A percentile compares a stretch with the other conserved stretches of the same genome.
Conservation (phyloP, 805 yeast species). For the Ogataea haglerorum region DNA sequence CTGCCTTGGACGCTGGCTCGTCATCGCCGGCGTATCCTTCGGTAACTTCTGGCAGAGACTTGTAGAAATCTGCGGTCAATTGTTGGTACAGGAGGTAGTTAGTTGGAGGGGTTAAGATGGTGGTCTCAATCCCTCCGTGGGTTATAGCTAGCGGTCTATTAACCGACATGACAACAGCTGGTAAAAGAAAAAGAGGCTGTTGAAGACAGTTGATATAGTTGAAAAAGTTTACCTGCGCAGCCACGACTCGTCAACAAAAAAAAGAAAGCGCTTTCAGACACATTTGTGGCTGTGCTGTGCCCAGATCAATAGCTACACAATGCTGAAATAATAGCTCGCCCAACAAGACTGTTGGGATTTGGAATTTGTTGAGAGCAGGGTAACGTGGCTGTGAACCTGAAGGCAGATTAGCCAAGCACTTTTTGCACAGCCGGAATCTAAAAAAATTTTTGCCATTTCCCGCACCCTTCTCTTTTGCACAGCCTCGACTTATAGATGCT, state of each 20-base stretch:
- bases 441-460: no score
- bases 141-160: conserved; percentile 76
- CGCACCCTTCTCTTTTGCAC: not conserved
- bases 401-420: not conserved
- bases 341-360: conserved; percentile 10
- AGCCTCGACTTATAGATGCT: not conserved
- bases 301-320: conserved; percentile 3
- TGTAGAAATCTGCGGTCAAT: conserved; percentile 79
- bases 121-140: conserved; percentile 87
- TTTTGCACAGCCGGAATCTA: not conserved
- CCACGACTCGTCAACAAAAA: conserved; percentile 15
- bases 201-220: not conserved
- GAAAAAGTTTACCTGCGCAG: conserved; percentile 4
- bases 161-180: conserved; percentile 23
- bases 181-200: conserved; percentile 3
- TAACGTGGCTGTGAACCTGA: not conserved
- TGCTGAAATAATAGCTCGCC: conserved; percentile 9
- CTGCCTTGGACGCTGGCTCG: conserved; percentile 85
- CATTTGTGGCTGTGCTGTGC: conserved; percentile 5
- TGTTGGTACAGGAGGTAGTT: conserved; percentile 79
- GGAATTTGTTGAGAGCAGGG: conserved; percentile 14
- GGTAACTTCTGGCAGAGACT: conserved; percentile 72
- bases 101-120: conserved; percentile 80
- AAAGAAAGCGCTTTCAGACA: conserved; percentile 7
- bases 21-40: conserved; percentile 83